Evolutionary conservation across 768 basidiomycete genomes (phyloP).

Genomic region (Lentinula sp.): DNA sequence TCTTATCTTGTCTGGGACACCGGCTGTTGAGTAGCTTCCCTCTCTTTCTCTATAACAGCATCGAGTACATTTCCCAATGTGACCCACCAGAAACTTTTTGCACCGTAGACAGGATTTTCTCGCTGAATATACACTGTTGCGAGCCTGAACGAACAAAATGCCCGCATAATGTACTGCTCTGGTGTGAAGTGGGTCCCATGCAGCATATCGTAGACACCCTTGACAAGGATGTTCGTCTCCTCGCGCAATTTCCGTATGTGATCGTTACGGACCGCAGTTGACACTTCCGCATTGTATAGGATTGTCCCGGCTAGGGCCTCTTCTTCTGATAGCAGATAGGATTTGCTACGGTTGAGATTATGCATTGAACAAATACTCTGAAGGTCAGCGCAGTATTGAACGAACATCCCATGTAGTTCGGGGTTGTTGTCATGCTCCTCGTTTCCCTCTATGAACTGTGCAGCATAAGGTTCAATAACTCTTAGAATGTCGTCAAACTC

Average conservation of each 20-base stretch:
- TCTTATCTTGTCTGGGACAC: too few species aligned
- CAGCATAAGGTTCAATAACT: constrained; percentile 16
- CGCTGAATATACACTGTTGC: constrained; percentile 16
- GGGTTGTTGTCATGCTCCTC: neutral
- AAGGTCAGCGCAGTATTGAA: constrained; percentile 41
- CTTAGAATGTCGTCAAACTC: too few species aligned
- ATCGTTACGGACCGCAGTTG: constrained; percentile 43
- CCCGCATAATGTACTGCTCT: constrained; percentile 36
- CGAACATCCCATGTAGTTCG: constrained; percentile 19
- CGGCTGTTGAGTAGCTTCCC: too few species aligned
- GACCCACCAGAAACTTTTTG: constrained; percentile 58
- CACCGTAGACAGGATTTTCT: constrained; percentile 39
- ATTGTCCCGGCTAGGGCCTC: constrained; percentile 66
- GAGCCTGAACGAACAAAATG: constrained; percentile 54
- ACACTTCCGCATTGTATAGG: constrained; percentile 52
- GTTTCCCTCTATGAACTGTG: constrained; percentile 19
- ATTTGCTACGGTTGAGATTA: constrained; percentile 37
- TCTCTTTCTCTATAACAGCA: too few species aligned
- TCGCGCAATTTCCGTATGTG: constrained; percentile 51
- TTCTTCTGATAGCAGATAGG: constrained; percentile 47
- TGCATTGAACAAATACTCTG: constrained; percentile 41
- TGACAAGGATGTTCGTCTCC: constrained; percentile 46
- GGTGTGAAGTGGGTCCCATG: constrained; percentile 35
- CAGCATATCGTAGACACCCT: constrained; percentile 41
- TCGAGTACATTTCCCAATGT: constrained; percentile 14